A percentile compares a stretch with the other conserved stretches of the same genome.
Evolutionary conservation across 441 rosid genomes (phyloP).

Genomic region (Populus hybrid): DNA sequence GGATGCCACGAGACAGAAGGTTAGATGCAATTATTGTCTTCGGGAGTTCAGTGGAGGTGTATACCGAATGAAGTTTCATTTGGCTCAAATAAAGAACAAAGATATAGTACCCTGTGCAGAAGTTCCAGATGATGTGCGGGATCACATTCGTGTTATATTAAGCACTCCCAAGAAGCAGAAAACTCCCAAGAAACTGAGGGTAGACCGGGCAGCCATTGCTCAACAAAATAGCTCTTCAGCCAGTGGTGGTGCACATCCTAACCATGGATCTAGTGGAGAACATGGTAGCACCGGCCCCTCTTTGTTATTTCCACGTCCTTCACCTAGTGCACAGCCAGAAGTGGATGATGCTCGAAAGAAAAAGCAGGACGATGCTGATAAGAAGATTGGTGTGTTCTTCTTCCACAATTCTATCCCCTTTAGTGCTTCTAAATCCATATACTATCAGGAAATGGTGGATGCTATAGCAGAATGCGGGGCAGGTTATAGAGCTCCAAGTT

Average conservation of each 20-base stretch:
- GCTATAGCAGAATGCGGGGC: constrained; percentile 43
- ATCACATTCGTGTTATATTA: constrained; percentile 40
- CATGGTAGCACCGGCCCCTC: constrained; percentile 44
- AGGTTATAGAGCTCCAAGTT: constrained; percentile 53
- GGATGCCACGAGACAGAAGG: constrained; percentile 58
- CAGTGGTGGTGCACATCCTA: constrained; percentile 39
- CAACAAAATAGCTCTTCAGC: constrained; percentile 46
- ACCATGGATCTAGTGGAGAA: constrained; percentile 43
- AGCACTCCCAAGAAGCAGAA: constrained; percentile 49
- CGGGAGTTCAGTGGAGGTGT: constrained; percentile 67
- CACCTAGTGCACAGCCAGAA: constrained; percentile 26
- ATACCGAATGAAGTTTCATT: constrained; percentile 67
- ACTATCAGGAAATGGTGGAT: constrained; percentile 55
- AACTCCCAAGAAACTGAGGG: constrained; percentile 39
- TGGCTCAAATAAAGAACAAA: constrained; percentile 62
- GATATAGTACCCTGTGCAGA: constrained; percentile 55
- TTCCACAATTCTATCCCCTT: constrained; percentile 51
- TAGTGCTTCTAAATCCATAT: constrained; percentile 43
- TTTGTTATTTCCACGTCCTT: constrained; percentile 33
- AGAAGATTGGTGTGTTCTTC: constrained; percentile 47
- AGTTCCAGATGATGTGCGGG: constrained; percentile 46
- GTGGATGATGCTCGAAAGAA: constrained; percentile 37
- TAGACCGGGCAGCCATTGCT: constrained; percentile 32
- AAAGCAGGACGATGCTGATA: constrained; percentile 43
- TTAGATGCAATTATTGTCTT: constrained; percentile 55